Base-by-base conservation (phyloP, 1,284 basidiomycete genomes). In the Ganoderma leucocontextum region DNA sequence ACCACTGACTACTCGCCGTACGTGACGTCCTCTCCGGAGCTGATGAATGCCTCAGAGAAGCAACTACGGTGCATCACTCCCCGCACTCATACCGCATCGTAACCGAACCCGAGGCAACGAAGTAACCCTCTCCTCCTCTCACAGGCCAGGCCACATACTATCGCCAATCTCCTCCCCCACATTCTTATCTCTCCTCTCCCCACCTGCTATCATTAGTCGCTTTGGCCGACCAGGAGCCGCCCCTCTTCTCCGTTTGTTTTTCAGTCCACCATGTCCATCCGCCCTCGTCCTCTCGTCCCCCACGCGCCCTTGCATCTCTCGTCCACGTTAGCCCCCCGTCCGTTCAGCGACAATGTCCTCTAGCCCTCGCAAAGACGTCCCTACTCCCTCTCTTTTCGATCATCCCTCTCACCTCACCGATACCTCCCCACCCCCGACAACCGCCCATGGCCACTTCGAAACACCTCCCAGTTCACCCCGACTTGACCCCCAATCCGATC, bases 141-240 rank as follows among this genome's bases (percentile, higher is more conserved):
- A 36, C 41, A 52, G 52, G 33, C 4, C 49, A 35, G 22, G 22
- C 53, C 38, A 29, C 25, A 25, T 39, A 36, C 22, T n/a, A 38
- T 35, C 22, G 47, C n/a, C 47, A 22, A 61, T 60, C n/a, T 42
- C 13, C 39, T 2, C 25, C 19, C 38, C 29, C 62, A 10, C 42
- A 47, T 68, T 71, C 71, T 72, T 72, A 72, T 70, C 71, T 63
- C 62, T 63, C 63, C 42, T 38, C 66, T 52, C 25, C 15, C 41
- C 39, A 49, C 55, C 69, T 63, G 63, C 69, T 72, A 72, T 70
- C 71, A 67, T 64, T 70, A 69, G 65, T 36, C 47, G 22, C 57
- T 63, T 60, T 12, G 10, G 38, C 57, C 59, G 67, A 66, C 67
- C 65, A 67, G 67, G 38, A 39, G 64, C 22, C 47, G 47, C 63